Percentiles rank a stretch among this genome's conserved stretches.
Conservation (phyloP, 2,329 filamentous ascomycete species). For the Elsinoe ampelina region DNA sequence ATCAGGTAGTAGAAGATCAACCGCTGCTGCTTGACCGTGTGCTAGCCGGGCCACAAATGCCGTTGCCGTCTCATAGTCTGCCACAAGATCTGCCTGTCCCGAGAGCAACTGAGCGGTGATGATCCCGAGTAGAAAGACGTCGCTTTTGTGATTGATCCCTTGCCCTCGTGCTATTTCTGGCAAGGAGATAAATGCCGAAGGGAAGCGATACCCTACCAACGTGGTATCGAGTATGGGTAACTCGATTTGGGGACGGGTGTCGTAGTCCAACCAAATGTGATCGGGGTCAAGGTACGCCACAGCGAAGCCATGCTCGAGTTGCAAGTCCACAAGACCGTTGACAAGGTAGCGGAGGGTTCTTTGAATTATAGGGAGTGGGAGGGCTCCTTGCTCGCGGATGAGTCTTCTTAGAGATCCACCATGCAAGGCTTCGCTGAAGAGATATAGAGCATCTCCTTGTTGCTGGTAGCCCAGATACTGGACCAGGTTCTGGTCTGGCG, state of each 20-base stretch:
- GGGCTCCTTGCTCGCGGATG: neutral
- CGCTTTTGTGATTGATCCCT: neutral
- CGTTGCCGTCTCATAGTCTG: neutral
- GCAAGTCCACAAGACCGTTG: neutral
- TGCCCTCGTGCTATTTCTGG: neutral
- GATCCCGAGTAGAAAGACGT: neutral
- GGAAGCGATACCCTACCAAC: neutral
- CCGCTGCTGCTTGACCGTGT: neutral
- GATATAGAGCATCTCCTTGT: neutral
- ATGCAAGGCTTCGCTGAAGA: neutral
- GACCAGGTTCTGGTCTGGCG: neutral
- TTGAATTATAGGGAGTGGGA: neutral
- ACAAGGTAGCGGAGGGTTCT: neutral
- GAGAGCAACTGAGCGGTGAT: neutral
- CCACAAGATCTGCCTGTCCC: neutral
- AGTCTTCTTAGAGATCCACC: neutral
- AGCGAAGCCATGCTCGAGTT: neutral
- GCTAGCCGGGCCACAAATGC: neutral
- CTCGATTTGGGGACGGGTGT: neutral
- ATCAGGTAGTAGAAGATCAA: neutral
- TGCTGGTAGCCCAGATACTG: neutral
- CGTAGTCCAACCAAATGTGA: neutral
- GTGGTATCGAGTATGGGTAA: neutral
- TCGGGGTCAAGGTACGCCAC: neutral
- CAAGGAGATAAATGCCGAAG: neutral